Evolutionary conservation across 768 basidiomycete species (phyloP).

Genomic region (Hygrocybe coccinea): DNA sequence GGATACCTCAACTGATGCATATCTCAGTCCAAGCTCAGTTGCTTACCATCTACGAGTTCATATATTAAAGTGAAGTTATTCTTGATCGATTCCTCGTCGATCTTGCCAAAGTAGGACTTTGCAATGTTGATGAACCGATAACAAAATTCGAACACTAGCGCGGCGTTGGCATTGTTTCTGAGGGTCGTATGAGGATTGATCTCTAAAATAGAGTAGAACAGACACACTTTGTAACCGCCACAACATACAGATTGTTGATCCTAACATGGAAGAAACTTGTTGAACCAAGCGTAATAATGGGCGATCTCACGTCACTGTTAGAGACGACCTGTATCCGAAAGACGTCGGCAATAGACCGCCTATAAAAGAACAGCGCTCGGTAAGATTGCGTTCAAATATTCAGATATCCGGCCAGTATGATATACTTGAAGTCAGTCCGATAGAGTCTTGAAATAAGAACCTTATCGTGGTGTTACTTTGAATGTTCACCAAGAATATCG

Average conservation of each 20-base stretch:
- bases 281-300: conserved; percentile 94
- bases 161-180: conserved; percentile 95
- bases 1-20: neutral
- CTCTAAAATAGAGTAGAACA: neutral
- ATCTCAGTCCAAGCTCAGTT: neutral
- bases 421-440: conserved; percentile 94
- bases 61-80: conserved; percentile 99
- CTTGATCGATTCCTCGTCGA: conserved; percentile 97
- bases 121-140: conserved; percentile 95
- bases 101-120: conserved; percentile 95
- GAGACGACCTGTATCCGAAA: conserved; percentile 99
- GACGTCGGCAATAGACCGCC: conserved; percentile 94
- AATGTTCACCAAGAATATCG: neutral
- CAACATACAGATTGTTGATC: conserved; percentile 91
- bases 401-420: conserved; percentile 12
- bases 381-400: conserved; percentile 1
- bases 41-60: conserved; percentile 90
- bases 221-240: conserved; percentile 89
- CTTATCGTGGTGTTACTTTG: conserved; percentile 41
- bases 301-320: conserved; percentile 93
- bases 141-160: conserved; percentile 95
- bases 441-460: conserved; percentile 95
- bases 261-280: conserved; percentile 99
- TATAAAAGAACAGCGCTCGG: conserved; percentile 26
- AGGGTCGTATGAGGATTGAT: neutral